These are phyloP conservation scores for Heliamphora exappendiculata DNA, from an alignment of 148 eudicot genomes.

Conservation along the genomic window DNA sequence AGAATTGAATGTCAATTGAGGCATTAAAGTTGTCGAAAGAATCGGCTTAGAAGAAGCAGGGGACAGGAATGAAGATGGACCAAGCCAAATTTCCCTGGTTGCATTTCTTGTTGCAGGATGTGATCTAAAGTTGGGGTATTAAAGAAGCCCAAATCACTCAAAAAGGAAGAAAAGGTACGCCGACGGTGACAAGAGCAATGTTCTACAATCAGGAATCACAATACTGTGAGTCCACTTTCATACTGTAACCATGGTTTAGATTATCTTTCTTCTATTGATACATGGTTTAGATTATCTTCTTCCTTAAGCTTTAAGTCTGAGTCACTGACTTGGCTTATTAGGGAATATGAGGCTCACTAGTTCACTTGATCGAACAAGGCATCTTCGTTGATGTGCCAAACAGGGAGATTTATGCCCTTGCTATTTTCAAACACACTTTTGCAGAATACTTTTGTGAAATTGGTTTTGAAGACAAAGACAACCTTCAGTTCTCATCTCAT, in stretches of 20 bases:
- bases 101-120: constrained; percentile 4
- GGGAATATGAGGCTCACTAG: too few species aligned
- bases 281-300: too few species aligned
- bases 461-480: too few species aligned
- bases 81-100: constrained; percentile 17
- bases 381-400: too few species aligned
- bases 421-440: too few species aligned
- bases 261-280: background rate
- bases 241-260: constrained; percentile 11
- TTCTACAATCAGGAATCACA: background rate
- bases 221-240: constrained; percentile 1
- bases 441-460: too few species aligned
- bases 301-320: background rate
- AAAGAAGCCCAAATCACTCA: constrained; percentile 7
- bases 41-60: constrained; percentile 12
- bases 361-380: too few species aligned
- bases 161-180: constrained; percentile 3
- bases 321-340: background rate
- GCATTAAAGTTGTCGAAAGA: background rate
- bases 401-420: background rate
- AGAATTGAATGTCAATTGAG: background rate
- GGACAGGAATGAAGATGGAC: constrained; percentile 9
- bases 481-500: too few species aligned
- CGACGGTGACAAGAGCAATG: constrained; percentile 9
- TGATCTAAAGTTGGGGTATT: constrained; percentile 13